Percentiles rank a stretch among this genome's conserved stretches.
These are phyloP conservation scores for Metschnikowia henanensis DNA, from an alignment of 805 yeast species.

Conservation along the genomic window DNA sequence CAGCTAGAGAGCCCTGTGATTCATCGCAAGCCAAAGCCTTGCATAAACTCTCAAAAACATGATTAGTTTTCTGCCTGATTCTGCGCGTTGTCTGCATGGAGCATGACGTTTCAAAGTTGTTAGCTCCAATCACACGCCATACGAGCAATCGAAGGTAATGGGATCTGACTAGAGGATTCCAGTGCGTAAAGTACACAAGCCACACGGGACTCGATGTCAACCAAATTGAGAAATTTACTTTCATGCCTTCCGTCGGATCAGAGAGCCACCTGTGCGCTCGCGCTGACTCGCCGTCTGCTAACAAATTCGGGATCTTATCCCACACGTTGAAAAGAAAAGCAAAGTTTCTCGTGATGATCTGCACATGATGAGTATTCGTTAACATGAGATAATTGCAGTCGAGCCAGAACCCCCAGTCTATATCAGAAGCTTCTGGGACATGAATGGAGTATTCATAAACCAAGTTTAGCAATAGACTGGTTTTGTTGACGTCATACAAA, in stretches of 20 bases:
- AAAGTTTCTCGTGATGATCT: conserved; percentile 60
- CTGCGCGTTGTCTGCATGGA: conserved; percentile 30
- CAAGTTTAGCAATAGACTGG: conserved; percentile 41
- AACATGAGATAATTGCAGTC: conserved; percentile 58
- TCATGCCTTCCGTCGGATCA: conserved; percentile 39
- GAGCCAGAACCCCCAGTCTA: conserved; percentile 82
- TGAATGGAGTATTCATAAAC: conserved; percentile 40
- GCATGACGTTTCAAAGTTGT: conserved; percentile 37
- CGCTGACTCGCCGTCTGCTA: conserved; percentile 13
- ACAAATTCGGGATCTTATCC: conserved; percentile 58
- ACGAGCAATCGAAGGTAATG: conserved; percentile 65
- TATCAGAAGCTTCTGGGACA: conserved; percentile 24
- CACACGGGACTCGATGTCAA: conserved; percentile 51
- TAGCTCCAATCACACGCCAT: conserved; percentile 58
- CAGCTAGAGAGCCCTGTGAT: not conserved
- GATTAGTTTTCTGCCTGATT: conserved; percentile 31
- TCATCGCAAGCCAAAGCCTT: conserved; percentile 3
- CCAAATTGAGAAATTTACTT: conserved; percentile 54
- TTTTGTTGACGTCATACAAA: conserved; percentile 38
- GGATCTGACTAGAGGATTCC: conserved; percentile 75
- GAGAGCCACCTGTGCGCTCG: conserved; percentile 38
- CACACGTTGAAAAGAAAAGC: conserved; percentile 72
- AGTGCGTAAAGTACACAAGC: conserved; percentile 65
- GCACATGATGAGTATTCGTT: conserved; percentile 56
- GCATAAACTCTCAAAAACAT: conserved; percentile 21